Evolutionary conservation across 1,284 basidiomycete species (phyloP), one percentile per base, ranked within the genome.

Genomic region (Malassezia dermatis): DNA sequence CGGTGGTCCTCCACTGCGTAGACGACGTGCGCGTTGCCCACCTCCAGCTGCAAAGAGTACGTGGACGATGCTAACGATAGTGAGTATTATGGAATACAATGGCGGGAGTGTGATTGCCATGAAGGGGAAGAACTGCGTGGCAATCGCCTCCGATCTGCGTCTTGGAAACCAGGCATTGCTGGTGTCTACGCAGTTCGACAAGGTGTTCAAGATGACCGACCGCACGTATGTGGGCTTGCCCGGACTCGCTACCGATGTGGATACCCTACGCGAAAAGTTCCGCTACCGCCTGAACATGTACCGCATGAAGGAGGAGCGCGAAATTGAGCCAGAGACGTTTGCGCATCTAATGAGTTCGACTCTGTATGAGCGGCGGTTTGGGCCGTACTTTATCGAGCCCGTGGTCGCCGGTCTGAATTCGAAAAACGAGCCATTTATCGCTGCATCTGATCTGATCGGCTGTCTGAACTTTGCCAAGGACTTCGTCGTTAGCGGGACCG

Each of bases 81-180:
- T 71, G 71, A 68, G 65, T 57, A 66, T 70, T 45, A 69, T 73
- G 85, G 81, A 88, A 78, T 81, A 84, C 65, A 91, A 91, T 80
- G 89, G 89, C 78, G 94, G 94, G 78, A 94, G 89, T 77, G 89
- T 94, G 69, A 83, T 99, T 77, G 94, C 94, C 78, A 98, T 98
- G 90, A 86, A 86, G 60, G 94, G 94, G 62, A 96, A 96, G 79
- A 88, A 91, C 72, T 99, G 94, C 76, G 94, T 99, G 56, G 94
- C 93, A 54, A 98, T 99, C 77, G 94, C 94, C 30, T 89, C 85
- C 50, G 94, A 99, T 78, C 76, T 95, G 65, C 83, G 94, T 61
- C 79, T 98, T 58, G 94, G 94, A 60, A 87, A 87, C 67, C 87
- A 93, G 75, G 83, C 87, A 11, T 77, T 94, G 67, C 86, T 88